phyloP scores from a whole-genome alignment of 2,329 filamentous ascomycete genomes.

The Penicillium aurantiogriseum region DNA sequence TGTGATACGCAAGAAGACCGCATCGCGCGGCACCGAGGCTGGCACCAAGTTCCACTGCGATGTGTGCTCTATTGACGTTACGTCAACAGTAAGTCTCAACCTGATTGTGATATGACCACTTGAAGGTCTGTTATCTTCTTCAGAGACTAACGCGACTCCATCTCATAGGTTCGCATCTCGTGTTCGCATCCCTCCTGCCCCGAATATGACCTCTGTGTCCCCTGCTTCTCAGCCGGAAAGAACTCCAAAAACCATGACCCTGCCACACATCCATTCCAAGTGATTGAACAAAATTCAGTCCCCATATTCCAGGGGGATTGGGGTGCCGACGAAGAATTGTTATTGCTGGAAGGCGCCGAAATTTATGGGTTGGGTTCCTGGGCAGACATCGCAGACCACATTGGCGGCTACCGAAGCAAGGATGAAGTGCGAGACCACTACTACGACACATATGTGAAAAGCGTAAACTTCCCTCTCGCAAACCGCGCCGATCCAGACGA shows the following conservation, averaged over 20 bases:
- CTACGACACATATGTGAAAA: conserved; percentile 80
- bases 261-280: conserved; percentile 79
- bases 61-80: conserved; percentile 94
- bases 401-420: conserved; percentile 89
- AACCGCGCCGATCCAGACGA: conserved; percentile 81
- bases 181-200: conserved; percentile 80
- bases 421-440: conserved; percentile 97
- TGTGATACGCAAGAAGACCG: conserved; percentile 94
- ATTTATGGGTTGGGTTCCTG: conserved; percentile 95
- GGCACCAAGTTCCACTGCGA: conserved; percentile 97
- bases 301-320: conserved; percentile 93
- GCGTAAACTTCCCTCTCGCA: conserved; percentile 79
- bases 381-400: conserved; percentile 97
- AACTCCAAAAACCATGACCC: conserved; percentile 82
- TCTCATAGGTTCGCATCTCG: conserved; percentile 78
- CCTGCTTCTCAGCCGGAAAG: conserved; percentile 84
- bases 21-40: conserved; percentile 77
- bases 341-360: conserved; percentile 89
- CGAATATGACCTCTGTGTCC: conserved; percentile 95
- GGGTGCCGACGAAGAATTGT: conserved; percentile 95
- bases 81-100: conserved; percentile 71
- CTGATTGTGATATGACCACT: neutral
- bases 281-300: conserved; percentile 98
- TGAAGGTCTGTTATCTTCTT: neutral
- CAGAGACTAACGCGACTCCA: conserved; percentile 1